Conservation (phyloP, 2,329 filamentous ascomycete species). For the Hypoxylon sp. region DNA sequence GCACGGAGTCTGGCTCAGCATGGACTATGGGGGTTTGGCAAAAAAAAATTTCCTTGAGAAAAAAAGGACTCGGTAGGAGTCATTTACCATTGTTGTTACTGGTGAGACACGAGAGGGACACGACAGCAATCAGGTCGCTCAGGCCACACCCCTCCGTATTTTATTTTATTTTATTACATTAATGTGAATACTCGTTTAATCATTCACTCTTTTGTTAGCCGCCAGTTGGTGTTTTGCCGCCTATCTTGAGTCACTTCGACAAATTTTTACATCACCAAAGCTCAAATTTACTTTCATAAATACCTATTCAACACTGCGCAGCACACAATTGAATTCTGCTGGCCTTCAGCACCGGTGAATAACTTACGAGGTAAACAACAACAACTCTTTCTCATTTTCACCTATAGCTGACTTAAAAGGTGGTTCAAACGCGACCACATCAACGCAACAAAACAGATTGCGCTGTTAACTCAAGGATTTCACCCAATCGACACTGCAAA, state of each 20-base stretch:
- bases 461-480: neutral
- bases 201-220: neutral
- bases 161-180: neutral
- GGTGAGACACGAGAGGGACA: neutral
- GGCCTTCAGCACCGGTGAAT: neutral
- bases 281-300: neutral
- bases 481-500: neutral
- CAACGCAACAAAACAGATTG: neutral
- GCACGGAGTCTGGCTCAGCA: slow-evolving; percentile 38
- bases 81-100: neutral
- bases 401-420: neutral
- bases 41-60: slow-evolving; percentile 1
- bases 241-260: neutral
- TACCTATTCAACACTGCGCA: neutral
- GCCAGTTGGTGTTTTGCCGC: neutral
- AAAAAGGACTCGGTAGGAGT: slow-evolving; percentile 9
- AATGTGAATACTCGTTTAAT: slow-evolving; percentile 9
- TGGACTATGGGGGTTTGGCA: slow-evolving; percentile 7
- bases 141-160: neutral
- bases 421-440: neutral
- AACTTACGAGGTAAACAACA: neutral
- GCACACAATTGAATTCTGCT: neutral
- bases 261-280: no score
- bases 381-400: neutral
- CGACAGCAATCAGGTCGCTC: slow-evolving; percentile 4